A percentile compares a stretch with the other conserved stretches of the same genome.
Evolutionary conservation across 2,329 filamentous ascomycete species (phyloP).

Genomic region (Calonectria pauciramosa): DNA sequence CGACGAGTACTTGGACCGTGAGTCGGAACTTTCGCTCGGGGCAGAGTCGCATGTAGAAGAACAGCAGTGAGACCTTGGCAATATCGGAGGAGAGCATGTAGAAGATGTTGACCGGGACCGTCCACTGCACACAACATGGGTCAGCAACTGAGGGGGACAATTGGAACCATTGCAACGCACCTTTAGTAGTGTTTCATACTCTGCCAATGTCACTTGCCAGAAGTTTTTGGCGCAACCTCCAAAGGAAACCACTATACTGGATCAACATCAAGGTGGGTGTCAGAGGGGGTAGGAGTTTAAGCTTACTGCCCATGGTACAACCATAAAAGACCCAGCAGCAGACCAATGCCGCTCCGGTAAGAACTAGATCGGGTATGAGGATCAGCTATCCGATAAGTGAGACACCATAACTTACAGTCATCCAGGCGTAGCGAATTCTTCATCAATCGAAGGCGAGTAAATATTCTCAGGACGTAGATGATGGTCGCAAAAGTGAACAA

Average conservation of each 20-base stretch:
- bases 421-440: background rate
- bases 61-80: slow-evolving; percentile 40
- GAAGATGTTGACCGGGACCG: slow-evolving; percentile 42
- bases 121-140: slow-evolving; percentile 25
- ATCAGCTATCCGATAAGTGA: background rate
- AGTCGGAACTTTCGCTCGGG: slow-evolving; percentile 38
- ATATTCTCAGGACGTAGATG: background rate
- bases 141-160: slow-evolving; percentile 8
- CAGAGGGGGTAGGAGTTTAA: fast-evolving
- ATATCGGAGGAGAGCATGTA: slow-evolving; percentile 42
- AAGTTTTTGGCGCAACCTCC: background rate
- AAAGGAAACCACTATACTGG: background rate
- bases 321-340: slow-evolving; percentile 40
- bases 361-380: background rate
- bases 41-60: slow-evolving; percentile 40
- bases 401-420: background rate
- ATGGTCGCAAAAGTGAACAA: background rate
- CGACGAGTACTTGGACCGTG: background rate
- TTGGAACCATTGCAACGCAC: background rate
- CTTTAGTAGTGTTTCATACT: slow-evolving; percentile 1
- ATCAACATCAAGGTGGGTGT: background rate
- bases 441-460: background rate
- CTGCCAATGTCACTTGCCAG: background rate
- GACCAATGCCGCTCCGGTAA: slow-evolving; percentile 37
- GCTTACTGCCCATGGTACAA: slow-evolving; percentile 42